phyloP scores from a whole-genome alignment of 2,329 filamentous ascomycete species.

The Ascochyta clinopodiicola region DNA sequence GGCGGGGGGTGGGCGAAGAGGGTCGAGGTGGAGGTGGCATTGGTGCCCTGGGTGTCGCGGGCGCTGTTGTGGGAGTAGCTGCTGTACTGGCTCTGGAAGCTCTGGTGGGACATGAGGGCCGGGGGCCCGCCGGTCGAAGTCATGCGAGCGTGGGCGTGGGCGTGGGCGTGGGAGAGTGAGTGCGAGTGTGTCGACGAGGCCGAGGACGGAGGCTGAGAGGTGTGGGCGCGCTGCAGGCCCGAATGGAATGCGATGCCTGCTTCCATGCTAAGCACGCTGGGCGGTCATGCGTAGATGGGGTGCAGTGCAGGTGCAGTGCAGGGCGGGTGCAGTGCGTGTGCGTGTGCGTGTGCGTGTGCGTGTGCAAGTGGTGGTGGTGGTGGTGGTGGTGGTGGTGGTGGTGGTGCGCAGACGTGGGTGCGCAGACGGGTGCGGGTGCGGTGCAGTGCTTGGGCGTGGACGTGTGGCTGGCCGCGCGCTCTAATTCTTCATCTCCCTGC shows the following conservation, averaged over 20 bases:
- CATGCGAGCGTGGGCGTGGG: conserved; percentile 36
- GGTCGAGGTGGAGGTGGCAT: conserved; percentile 54
- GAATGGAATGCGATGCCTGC: conserved; percentile 30
- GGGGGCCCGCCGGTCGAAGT: conserved; percentile 44
- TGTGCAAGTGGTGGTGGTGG: too few species aligned
- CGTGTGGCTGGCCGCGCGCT: conserved; percentile 1
- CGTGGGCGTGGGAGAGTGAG: too few species aligned
- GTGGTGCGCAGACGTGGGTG: too few species aligned
- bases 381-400: too few species aligned
- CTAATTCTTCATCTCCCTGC: conserved; percentile 38
- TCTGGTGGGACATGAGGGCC: conserved; percentile 54
- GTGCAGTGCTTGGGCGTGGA: background rate
- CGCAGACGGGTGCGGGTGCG: too few species aligned
- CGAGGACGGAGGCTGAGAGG: conserved; percentile 33
- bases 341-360: too few species aligned
- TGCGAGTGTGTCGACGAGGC: conserved; percentile 31
- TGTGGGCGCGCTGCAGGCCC: conserved; percentile 29
- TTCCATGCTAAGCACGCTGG: conserved; percentile 36
- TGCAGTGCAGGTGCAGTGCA: background rate
- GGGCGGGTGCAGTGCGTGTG: too few species aligned
- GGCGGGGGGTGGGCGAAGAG: conserved; percentile 50
- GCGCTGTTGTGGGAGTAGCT: conserved; percentile 55
- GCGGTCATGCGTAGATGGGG: background rate
- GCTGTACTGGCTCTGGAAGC: conserved; percentile 56
- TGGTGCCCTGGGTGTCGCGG: conserved; percentile 57